Base-by-base conservation (phyloP, 192 early-diverging fungal genomes). In the Backusella australiensis region DNA sequence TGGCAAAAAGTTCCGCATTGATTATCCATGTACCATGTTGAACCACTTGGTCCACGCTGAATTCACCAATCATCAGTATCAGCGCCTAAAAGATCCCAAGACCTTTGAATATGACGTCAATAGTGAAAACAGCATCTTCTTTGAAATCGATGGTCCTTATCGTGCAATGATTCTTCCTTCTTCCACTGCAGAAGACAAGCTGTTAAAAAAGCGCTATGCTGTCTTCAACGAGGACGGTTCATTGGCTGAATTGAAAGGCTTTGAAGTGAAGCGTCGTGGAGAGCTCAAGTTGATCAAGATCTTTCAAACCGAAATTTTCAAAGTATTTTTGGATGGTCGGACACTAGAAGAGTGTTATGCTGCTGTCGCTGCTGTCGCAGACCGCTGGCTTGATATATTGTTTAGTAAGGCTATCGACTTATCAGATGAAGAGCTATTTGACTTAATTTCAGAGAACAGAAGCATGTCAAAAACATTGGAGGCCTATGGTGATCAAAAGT, bases 91-190 rank as follows among this genome's bases (percentile, higher is more conserved):
- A 0, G 88, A 94, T 34, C 74, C 80, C 4, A 84, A 81, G n/a
- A 86, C 83, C 4, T 82, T 85, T 66, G 79, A 88, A 42, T 98
- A 97, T 78, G 66, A 81, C 19, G 87, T 85, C 12, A 90, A 86
- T 41, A 91, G 90, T 72, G 98, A 99, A 73, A 99, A 99, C 87
- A 92, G 90, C 83, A 99, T 99, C 59, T 98, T 99, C 75, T 99
- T 99, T 72, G 98, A 99, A 81, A 97, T 98, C 32, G 97, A 99
- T 75, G 98, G 98, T 9, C 98, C 98, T 29, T 99, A 99, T 80
- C 91, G 93, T 44, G 97, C 97, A 26, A 99, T 99, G 98, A 96
- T 99, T 69, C 78, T 99, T 49, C 98, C 98, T 15, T 88, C 96
- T 6, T 97, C 96, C 71, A 96, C 93, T 42, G 95, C 96, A 81